Base-by-base conservation (phyloP, 116 monocot species). In the Trichopus zeylanicus region DNA sequence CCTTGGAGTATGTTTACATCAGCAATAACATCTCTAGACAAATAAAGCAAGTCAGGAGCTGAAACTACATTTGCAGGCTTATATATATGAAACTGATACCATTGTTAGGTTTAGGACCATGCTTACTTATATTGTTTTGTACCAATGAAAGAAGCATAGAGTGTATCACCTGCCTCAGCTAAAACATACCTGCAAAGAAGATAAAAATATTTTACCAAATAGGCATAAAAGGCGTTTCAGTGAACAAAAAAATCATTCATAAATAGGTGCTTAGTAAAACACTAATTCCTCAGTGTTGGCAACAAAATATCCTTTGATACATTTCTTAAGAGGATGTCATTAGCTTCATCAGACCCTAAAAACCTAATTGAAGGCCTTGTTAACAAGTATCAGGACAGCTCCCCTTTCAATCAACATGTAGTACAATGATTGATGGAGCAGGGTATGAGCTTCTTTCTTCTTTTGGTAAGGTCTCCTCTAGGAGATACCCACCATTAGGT, bases 1-100 rank as follows among this genome's bases (percentile, higher is more conserved):
- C 90, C 90, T 90, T 95, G 95, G 63, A 95, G 76, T 78, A 95
- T 86, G 78, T 95, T 95, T 72, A 72, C 90, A 79, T 95, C 95
- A 65, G 95, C 69, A 59, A 95, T 78, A 52, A 95, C 46, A 87
- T 95, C 95, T 69, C 95, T 92, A 51, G 34, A 18, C 49, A 38
- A 9, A 56, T 29, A 62, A 62, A 3, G 4, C 54, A 18, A 22
- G 55, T 13, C 3, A 29, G 12, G n/a, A 56, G 26, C 33, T n/a
- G n/a, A 57, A 29, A 46, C 1, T 23, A 70, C 11, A 60, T 8
- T 33, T 35, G 30, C 16, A 48, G 33, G 20, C 23, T 26, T 46
- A 5, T 2, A 21, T 20, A 19, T 1, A 52, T 11, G 37, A 64
- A 24, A 25, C 6, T 3, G 29, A 56, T 23, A 33, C 0, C 35